Percentiles rank a stretch among this genome's conserved stretches.
Evolutionary conservation across 352 stramenopile genomes (phyloP).

Genomic region (Globisporangium emineosum): DNA sequence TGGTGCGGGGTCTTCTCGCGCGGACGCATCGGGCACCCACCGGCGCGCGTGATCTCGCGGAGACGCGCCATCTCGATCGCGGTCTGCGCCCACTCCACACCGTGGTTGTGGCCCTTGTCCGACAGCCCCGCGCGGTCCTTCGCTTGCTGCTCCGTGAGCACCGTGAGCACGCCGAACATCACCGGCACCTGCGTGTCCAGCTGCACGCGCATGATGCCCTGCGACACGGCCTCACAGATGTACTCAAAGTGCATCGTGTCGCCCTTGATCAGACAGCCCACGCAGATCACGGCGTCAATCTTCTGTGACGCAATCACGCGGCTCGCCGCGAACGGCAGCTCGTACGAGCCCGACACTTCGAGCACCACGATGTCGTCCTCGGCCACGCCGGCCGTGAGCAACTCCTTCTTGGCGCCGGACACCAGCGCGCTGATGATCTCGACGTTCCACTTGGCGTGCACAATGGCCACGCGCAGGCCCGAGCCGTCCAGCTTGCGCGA

Average conservation of each 20-base stretch:
- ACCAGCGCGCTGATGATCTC: conserved; percentile 79
- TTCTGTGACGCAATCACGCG: conserved; percentile 88
- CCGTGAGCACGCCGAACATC: conserved; percentile 95
- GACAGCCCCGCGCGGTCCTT: conserved; percentile 86
- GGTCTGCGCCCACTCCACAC: conserved; percentile 95
- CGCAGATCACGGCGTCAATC: conserved; percentile 95
- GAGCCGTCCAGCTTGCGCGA: conserved; percentile 75
- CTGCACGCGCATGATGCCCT: conserved; percentile 96
- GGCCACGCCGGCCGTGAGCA: conserved; percentile 55
- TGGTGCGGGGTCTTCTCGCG: conserved; percentile 71
- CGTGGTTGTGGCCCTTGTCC: conserved; percentile 92
- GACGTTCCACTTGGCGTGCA: conserved; percentile 84
- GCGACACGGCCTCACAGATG: conserved; percentile 95
- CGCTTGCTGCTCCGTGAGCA: conserved; percentile 95
- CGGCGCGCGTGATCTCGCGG: conserved; percentile 56
- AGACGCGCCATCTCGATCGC: conserved; percentile 96
- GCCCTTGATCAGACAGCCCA: conserved; percentile 95
- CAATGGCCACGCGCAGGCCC: conserved; percentile 77
- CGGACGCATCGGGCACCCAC: conserved; percentile 66
- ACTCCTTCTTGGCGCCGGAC: conserved; percentile 53
- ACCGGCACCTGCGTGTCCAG: conserved; percentile 87
- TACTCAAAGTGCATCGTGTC: conserved; percentile 99
- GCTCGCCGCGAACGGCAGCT: conserved; percentile 95
- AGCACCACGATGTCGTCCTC: conserved; percentile 68
- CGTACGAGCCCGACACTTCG: conserved; percentile 94